These are phyloP conservation scores for Aciculoconidium aculeatum DNA, from an alignment of 805 yeast genomes.

Conservation along the genomic window DNA sequence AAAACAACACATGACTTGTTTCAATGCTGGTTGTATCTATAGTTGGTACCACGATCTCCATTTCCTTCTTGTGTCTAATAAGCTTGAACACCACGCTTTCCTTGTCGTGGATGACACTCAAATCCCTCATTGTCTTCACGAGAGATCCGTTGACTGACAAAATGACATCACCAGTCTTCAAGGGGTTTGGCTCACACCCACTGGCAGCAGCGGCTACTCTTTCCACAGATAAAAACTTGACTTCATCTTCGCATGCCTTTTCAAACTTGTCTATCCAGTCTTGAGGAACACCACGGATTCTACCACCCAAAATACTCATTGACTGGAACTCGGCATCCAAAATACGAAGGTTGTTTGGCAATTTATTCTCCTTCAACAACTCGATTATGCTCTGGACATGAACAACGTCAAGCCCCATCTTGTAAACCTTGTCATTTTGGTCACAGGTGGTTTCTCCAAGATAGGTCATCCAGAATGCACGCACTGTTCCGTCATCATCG, in stretches of 20 bases:
- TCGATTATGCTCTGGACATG: conserved; percentile 56
- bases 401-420: conserved; percentile 73
- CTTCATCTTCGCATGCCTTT: conserved; percentile 53
- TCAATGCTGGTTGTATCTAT: conserved; percentile 49
- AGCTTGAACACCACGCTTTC: conserved; percentile 51
- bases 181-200: conserved; percentile 24
- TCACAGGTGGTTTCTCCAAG: conserved; percentile 67
- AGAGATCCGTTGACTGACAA: conserved; percentile 61
- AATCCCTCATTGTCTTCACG: conserved; percentile 62
- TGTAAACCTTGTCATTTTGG: conserved; percentile 52
- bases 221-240: conserved; percentile 66
- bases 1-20: conserved; percentile 64
- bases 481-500: conserved; percentile 69
- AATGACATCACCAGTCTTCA: conserved; percentile 69
- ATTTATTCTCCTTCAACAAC: conserved; percentile 41
- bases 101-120: conserved; percentile 44
- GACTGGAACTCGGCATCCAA: conserved; percentile 77
- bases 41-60: conserved; percentile 60
- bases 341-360: conserved; percentile 52
- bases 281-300: conserved; percentile 83
- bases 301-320: conserved; percentile 63
- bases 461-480: conserved; percentile 82
- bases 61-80: conserved; percentile 63
- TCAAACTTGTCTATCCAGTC: conserved; percentile 73
- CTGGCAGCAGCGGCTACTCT: conserved; percentile 52